Conservation (phyloP, 2,329 filamentous ascomycete species). For the Lomentospora prolificans region DNA sequence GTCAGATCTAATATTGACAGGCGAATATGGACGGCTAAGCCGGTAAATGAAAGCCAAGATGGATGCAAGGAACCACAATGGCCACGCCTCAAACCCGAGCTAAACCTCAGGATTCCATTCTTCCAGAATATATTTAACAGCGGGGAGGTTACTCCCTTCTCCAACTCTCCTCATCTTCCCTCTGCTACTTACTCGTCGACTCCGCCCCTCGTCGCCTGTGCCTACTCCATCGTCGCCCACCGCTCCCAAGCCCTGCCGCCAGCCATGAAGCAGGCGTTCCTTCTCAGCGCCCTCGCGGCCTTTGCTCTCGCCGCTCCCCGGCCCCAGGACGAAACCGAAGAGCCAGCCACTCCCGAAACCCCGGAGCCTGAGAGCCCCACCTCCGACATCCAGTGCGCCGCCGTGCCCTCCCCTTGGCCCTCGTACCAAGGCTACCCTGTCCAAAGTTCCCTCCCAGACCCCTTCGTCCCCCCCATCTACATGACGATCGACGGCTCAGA, state of each 20-base stretch:
- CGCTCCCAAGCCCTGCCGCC: background rate
- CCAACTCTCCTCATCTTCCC: background rate
- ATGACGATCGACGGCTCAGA: slow-evolving; percentile 24
- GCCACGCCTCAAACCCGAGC: background rate
- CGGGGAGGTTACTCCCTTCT: background rate
- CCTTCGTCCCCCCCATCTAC: slow-evolving; percentile 30
- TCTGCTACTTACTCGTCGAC: background rate
- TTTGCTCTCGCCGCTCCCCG: background rate
- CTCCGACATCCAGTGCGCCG: slow-evolving; percentile 13
- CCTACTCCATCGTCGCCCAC: background rate
- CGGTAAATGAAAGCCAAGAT: slow-evolving; percentile 3
- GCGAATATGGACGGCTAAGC: slow-evolving; percentile 8
- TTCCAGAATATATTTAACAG: background rate
- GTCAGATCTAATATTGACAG: background rate
- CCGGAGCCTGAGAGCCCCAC: background rate
- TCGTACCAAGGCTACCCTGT: slow-evolving; percentile 24
- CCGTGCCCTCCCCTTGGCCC: slow-evolving; percentile 21
- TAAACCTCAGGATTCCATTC: background rate
- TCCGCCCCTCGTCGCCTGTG: too few species aligned
- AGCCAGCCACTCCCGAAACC: background rate
- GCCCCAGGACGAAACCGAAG: slow-evolving; percentile 4
- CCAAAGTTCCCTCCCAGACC: slow-evolving; percentile 31
- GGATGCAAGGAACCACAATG: background rate
- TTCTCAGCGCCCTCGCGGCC: slow-evolving; percentile 6
- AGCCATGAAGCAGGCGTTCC: slow-evolving; percentile 10